Evolutionary conservation across 371 early-diverging fungal genomes (phyloP).

Genomic region (Mucor indicus): DNA sequence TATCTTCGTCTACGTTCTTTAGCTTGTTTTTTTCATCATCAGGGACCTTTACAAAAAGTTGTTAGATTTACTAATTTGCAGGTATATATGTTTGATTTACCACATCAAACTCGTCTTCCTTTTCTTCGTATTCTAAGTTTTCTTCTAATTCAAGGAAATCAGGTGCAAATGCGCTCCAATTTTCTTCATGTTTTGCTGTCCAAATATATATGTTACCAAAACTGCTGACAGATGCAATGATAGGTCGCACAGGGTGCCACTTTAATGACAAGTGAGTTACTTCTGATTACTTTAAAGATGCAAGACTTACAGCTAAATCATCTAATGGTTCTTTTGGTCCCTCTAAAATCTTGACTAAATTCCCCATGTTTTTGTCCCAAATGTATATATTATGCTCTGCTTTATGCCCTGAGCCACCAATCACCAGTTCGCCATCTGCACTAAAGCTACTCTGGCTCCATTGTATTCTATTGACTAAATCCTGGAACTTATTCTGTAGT

Average conservation of each 20-base stretch:
- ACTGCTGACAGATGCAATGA: slow-evolving; percentile 79
- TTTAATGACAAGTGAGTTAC: slow-evolving; percentile 12
- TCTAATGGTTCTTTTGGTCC: slow-evolving; percentile 88
- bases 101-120: slow-evolving; percentile 92
- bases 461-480: slow-evolving; percentile 81
- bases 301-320: slow-evolving; percentile 70
- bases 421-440: slow-evolving; percentile 82
- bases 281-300: too few relatives aligned
- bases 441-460: slow-evolving; percentile 87
- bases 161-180: slow-evolving; percentile 93
- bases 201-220: slow-evolving; percentile 85
- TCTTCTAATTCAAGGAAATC: slow-evolving; percentile 89
- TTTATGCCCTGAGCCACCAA: slow-evolving; percentile 78
- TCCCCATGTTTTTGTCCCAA: slow-evolving; percentile 83
- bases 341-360: slow-evolving; percentile 85
- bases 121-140: slow-evolving; percentile 88
- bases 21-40: slow-evolving; percentile 46
- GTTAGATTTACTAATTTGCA: too few relatives aligned
- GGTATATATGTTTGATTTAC: slow-evolving; percentile 21
- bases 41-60: too few relatives aligned
- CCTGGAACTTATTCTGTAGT: slow-evolving; percentile 76
- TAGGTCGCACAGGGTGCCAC: slow-evolving; percentile 90
- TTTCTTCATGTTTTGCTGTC: slow-evolving; percentile 80
- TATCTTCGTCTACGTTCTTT: slow-evolving; percentile 55
- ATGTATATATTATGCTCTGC: slow-evolving; percentile 89